Evolutionary conservation across 2,329 filamentous ascomycete genomes (phyloP).

Genomic region (Fusarium coffeatum): DNA sequence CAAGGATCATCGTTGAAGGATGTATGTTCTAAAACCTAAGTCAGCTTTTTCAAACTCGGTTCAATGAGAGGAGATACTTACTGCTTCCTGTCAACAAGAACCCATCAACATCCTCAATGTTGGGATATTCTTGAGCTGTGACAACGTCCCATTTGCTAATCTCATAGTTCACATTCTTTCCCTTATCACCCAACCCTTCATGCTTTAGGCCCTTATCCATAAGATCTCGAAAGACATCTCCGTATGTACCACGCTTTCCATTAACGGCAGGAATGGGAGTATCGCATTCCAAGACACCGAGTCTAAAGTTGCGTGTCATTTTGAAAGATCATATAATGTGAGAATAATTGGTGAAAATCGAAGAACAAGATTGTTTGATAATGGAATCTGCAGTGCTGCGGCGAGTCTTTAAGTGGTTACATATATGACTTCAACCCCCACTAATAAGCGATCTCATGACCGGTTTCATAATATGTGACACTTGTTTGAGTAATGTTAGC

Average conservation of each 20-base stretch:
- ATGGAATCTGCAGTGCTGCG: no score
- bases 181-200: constrained; percentile 32
- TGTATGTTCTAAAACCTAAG: constrained; percentile 45
- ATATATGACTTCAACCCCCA: background rate
- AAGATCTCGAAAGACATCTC: constrained; percentile 49
- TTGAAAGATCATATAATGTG: background rate
- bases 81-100: constrained; percentile 52
- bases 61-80: constrained; percentile 11
- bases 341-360: no score
- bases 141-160: constrained; percentile 50
- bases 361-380: no score
- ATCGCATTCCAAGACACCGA: constrained; percentile 51
- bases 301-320: constrained; percentile 41
- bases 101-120: constrained; percentile 45
- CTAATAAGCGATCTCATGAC: constrained; percentile 15
- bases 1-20: constrained; percentile 55
- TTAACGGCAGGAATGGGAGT: constrained; percentile 47
- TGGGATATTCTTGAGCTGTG: constrained; percentile 44
- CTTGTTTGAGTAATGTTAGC: constrained; percentile 21
- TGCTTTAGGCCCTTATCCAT: constrained; percentile 42
- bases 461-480: background rate
- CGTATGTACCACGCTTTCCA: constrained; percentile 47
- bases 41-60: background rate
- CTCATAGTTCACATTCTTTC: constrained; percentile 38
- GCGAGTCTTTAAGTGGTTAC: background rate